Evolutionary conservation across 306 rosid genomes (phyloP).

Genomic region (Pyrus communis): DNA sequence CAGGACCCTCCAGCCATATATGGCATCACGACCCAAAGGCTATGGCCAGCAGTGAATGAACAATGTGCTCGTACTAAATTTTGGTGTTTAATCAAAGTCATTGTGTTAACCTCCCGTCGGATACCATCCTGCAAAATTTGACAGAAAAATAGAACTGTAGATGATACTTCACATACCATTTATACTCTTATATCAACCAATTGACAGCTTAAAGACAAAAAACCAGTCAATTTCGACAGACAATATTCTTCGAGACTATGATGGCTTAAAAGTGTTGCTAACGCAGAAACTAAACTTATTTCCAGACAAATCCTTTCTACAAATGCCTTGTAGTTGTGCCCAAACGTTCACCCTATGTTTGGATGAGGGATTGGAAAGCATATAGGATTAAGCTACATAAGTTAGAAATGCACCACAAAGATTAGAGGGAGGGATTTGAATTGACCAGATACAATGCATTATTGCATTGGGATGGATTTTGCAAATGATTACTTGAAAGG

Average conservation of each 20-base stretch:
- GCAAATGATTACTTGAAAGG: too few relatives aligned
- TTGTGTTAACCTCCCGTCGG: conserved; percentile 80
- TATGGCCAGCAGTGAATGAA: conserved; percentile 82
- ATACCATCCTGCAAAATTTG: conserved; percentile 80
- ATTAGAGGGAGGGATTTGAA: too few relatives aligned
- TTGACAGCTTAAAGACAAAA: background rate
- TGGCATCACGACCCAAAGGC: conserved; percentile 99
- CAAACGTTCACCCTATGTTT: background rate
- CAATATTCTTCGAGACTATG: background rate
- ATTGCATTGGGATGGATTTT: too few relatives aligned
- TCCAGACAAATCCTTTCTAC: background rate
- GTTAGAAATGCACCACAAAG: too few relatives aligned
- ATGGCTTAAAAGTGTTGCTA: background rate
- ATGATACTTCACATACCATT: background rate
- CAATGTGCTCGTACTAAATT: conserved; percentile 84
- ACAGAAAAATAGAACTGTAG: conserved; percentile 3
- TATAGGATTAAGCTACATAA: too few relatives aligned
- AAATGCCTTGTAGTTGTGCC: background rate
- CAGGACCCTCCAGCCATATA: conserved; percentile 98
- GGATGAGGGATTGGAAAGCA: too few relatives aligned
- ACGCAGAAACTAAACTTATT: background rate
- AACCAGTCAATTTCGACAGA: background rate
- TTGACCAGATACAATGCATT: too few relatives aligned
- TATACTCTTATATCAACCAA: background rate
- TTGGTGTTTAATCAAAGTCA: conserved; percentile 80